phyloP scores from a whole-genome alignment of 2,329 filamentous ascomycete species.

The Apiospora sp. region DNA sequence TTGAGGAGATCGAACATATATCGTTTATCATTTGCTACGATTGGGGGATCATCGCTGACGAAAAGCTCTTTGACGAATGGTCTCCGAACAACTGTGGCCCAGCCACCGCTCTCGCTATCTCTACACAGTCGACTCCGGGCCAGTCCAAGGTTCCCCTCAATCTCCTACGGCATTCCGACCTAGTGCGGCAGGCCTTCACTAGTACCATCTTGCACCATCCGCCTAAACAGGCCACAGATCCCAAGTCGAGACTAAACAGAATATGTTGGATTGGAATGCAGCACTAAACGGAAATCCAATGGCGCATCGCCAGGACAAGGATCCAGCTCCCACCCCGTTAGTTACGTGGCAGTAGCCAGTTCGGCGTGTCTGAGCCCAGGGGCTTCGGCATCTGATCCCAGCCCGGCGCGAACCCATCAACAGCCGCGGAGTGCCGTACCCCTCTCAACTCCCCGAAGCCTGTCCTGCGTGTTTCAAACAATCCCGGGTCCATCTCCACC shows the following conservation, averaged over 20 bases:
- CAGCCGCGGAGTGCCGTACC: constrained; percentile 55
- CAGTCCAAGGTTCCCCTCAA: neutral
- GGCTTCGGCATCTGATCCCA: constrained; percentile 61
- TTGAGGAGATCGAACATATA: neutral
- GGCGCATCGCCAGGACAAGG: neutral
- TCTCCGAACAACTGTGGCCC: neutral
- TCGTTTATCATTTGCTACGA: neutral
- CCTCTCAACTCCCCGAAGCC: constrained; percentile 56
- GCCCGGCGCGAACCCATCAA: constrained; percentile 54
- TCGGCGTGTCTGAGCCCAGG: constrained; percentile 54
- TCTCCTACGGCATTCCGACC: neutral
- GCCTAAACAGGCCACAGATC: neutral
- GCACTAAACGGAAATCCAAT: neutral
- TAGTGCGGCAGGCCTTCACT: neutral
- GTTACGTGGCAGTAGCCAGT: constrained; percentile 41
- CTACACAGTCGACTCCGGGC: neutral
- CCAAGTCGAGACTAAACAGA: neutral
- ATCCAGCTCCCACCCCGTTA: neutral
- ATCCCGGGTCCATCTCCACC: constrained; percentile 31
- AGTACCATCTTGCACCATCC: neutral
- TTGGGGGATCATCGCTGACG: neutral
- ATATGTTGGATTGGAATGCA: neutral
- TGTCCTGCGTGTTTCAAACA: constrained; percentile 53
- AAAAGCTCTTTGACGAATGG: neutral
- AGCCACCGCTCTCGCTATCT: neutral